Conservation (phyloP, 805 yeast species). For the Torulaspora maleeae region DNA sequence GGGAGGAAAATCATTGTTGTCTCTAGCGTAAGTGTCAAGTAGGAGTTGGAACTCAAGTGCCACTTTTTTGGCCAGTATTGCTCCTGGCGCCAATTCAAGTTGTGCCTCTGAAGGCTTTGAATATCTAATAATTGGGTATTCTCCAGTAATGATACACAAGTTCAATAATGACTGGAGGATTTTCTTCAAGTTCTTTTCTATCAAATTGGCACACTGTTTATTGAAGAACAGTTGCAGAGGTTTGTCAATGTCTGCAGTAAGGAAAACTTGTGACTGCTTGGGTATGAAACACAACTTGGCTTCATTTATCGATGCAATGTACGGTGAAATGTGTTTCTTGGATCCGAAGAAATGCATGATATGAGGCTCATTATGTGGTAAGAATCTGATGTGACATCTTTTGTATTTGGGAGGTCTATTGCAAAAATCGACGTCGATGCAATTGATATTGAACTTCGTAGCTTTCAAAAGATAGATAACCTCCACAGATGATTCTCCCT, state of each 20-base stretch:
- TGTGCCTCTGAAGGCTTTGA: constrained; percentile 48
- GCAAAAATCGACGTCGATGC: constrained; percentile 70
- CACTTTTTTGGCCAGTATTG: constrained; percentile 59
- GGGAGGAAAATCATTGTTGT: constrained; percentile 57
- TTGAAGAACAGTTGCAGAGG: constrained; percentile 74
- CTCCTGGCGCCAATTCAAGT: constrained; percentile 48
- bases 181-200: constrained; percentile 50
- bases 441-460: constrained; percentile 58
- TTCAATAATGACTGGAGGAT: constrained; percentile 66
- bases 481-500: constrained; percentile 59
- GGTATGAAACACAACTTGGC: constrained; percentile 55
- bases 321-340: constrained; percentile 30
- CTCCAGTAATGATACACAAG: constrained; percentile 74
- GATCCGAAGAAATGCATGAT: constrained; percentile 30
- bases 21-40: constrained; percentile 71
- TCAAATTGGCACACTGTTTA: constrained; percentile 55
- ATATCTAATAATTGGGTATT: constrained; percentile 80
- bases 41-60: constrained; percentile 68
- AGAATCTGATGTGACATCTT: constrained; percentile 65
- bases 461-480: constrained; percentile 81
- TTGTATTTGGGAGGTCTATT: constrained; percentile 67
- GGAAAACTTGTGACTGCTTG: constrained; percentile 62
- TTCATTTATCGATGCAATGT: constrained; percentile 35
- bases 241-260: constrained; percentile 53
- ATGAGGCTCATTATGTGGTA: constrained; percentile 50